Conservation (phyloP, 257 asterid genomes). For the Craterostigma plantagineum region DNA sequence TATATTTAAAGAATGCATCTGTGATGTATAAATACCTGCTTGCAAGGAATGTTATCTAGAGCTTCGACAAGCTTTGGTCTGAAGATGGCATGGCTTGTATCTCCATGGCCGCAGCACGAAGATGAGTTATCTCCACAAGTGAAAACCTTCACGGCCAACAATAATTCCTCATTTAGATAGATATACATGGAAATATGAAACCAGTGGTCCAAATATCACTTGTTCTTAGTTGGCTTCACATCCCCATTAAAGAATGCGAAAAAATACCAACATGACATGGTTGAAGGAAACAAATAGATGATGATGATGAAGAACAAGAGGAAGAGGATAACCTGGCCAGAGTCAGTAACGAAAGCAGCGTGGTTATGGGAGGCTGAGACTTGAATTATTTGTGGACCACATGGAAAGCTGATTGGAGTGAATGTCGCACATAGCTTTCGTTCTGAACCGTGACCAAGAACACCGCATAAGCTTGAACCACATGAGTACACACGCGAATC, state of each 20-base stretch:
- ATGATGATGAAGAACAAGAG: not conserved
- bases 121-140: conserved; percentile 82
- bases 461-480: conserved; percentile 82
- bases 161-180: conserved; percentile 5
- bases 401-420: conserved; percentile 46
- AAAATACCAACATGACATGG: conserved; percentile 1
- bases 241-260: not conserved
- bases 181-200: not conserved
- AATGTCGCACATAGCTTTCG: conserved; percentile 57
- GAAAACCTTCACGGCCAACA: conserved; percentile 37
- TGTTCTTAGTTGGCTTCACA: not conserved
- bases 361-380: conserved; percentile 79
- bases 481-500: conserved; percentile 51
- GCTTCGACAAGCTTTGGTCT: conserved; percentile 66
- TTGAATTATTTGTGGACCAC: conserved; percentile 36
- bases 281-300: conserved; percentile 6
- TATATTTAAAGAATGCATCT: too few species aligned
- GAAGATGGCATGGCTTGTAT: conserved; percentile 53
- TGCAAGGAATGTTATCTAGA: conserved; percentile 47
- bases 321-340: conserved; percentile 50
- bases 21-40: conserved; percentile 32
- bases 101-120: conserved; percentile 69
- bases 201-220: not conserved
- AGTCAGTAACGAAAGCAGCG: conserved; percentile 59
- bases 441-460: conserved; percentile 86